Conservation (phyloP, 129 eudicot species). For the Rutidosis leptorrhynchoides region DNA sequence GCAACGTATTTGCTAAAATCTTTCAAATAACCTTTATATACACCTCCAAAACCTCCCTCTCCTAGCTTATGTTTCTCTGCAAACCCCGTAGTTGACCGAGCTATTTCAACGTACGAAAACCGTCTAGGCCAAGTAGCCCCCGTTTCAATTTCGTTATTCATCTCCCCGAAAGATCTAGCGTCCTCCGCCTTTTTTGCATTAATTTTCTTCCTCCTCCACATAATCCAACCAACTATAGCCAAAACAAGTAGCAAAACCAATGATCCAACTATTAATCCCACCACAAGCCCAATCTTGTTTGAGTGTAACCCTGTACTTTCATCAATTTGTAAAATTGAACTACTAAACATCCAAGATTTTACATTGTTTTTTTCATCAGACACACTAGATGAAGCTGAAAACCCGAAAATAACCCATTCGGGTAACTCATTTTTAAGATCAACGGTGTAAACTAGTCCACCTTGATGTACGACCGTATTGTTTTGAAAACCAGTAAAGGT, state of each 20-base stretch:
- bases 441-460: conserved; percentile 10
- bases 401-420: conserved; percentile 32
- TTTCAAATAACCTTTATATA: conserved; percentile 5
- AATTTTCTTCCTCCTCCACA: neutral
- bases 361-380: conserved; percentile 11
- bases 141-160: neutral
- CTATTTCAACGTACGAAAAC: neutral
- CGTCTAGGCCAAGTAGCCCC: neutral
- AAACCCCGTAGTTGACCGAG: conserved; percentile 31
- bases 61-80: conserved; percentile 36
- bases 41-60: conserved; percentile 26
- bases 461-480: neutral
- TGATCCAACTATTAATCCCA: neutral
- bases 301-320: neutral
- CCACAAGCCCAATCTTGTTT: neutral
- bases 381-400: conserved; percentile 35
- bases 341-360: conserved; percentile 37
- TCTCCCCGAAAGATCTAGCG: neutral
- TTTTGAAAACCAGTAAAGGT: neutral
- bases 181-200: neutral
- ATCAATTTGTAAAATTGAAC: conserved; percentile 7
- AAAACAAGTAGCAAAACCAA: neutral
- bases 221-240: neutral
- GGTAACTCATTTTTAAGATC: conserved; percentile 28
- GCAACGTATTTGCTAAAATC: neutral